Percentiles rank a stretch among this genome's conserved stretches.
Evolutionary conservation across 1,284 basidiomycete genomes (phyloP).

Genomic region (Ceratobasidium sp.): DNA sequence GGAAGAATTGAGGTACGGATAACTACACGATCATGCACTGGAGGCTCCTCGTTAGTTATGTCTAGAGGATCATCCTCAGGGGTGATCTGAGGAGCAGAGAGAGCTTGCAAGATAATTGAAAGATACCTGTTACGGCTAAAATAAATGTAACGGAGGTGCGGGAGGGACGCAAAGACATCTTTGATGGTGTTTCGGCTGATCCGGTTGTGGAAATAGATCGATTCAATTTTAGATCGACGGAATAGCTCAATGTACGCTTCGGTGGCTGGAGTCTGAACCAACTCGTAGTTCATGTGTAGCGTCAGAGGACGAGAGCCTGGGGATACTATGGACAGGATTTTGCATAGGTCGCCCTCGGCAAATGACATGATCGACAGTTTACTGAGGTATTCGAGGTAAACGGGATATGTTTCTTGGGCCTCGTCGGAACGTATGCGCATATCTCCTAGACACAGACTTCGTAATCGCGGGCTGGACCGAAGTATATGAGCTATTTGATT

Average conservation of each 20-base stretch:
- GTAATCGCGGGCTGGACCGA: neutral
- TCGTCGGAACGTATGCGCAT: neutral
- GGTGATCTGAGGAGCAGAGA: neutral
- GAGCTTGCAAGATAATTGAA: neutral
- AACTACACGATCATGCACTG: no score
- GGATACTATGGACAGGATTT: neutral
- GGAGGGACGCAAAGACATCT: neutral
- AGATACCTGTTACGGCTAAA: neutral
- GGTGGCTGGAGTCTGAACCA: neutral
- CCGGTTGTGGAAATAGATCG: neutral
- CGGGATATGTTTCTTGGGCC: neutral
- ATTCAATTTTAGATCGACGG: neutral
- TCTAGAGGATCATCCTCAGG: neutral
- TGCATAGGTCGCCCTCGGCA: neutral
- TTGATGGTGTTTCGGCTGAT: neutral
- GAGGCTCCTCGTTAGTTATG: no score
- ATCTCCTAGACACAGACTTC: neutral
- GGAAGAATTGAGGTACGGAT: no score
- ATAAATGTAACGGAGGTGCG: neutral
- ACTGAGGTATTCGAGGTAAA: neutral
- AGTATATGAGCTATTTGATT: neutral
- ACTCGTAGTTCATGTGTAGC: slow-evolving; percentile 4
- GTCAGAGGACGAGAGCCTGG: neutral
- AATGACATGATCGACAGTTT: slow-evolving; percentile 3
- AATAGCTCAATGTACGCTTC: neutral